A percentile compares a stretch with the other conserved stretches of the same genome.
phyloP scores from a whole-genome alignment of 2,329 filamentous ascomycete genomes.

The Colletotrichum endophyticum region DNA sequence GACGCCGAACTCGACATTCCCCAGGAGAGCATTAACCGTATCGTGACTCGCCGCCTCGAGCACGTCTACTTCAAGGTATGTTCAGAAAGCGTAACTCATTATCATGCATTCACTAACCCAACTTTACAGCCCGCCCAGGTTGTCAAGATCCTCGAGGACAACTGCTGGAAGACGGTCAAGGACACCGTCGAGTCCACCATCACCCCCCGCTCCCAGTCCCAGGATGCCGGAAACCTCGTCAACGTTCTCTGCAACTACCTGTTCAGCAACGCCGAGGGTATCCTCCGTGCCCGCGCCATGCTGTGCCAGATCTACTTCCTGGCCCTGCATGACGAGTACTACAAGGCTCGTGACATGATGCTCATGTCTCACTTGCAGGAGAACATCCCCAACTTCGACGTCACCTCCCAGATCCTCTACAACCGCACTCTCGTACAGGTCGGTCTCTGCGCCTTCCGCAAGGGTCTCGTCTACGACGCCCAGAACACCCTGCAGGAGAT shows the following conservation, averaged over 20 bases:
- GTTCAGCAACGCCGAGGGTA: conserved; percentile 92
- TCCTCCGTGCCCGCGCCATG: conserved; percentile 95
- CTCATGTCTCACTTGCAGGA: conserved; percentile 99
- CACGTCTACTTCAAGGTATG: conserved; percentile 97
- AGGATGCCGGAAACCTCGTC: conserved; percentile 78
- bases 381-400: conserved; percentile 94
- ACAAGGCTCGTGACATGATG: conserved; percentile 98
- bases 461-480: conserved; percentile 94
- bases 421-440: conserved; percentile 98
- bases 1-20: conserved; percentile 72
- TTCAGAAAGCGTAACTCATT: background rate
- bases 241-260: conserved; percentile 93
- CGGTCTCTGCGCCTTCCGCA: conserved; percentile 96
- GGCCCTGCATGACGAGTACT: conserved; percentile 96
- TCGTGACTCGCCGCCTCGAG: conserved; percentile 92
- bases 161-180: conserved; percentile 85
- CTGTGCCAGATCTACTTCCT: conserved; percentile 99
- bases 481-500: conserved; percentile 98
- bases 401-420: conserved; percentile 97
- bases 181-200: conserved; percentile 75
- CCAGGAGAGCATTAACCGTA: conserved; percentile 89
- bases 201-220: conserved; percentile 72
- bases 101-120: conserved; percentile 21
- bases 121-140: conserved; percentile 77
- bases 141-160: conserved; percentile 91